These are phyloP conservation scores for Chamaecrista fasciculata DNA, from an alignment of 306 rosid species.

Conservation along the genomic window DNA sequence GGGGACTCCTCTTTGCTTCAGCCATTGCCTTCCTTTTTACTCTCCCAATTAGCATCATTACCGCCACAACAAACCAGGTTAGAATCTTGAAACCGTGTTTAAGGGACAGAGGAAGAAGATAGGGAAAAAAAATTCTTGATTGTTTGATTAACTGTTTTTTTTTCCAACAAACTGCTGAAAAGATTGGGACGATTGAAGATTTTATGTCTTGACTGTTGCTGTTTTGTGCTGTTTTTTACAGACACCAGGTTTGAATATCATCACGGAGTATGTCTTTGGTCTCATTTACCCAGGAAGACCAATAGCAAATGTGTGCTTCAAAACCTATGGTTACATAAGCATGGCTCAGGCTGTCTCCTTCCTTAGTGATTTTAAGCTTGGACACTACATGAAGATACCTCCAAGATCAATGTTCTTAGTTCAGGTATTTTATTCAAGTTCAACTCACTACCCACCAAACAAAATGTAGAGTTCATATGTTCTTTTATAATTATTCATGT, in stretches of 20 bases:
- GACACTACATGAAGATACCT: conserved; percentile 92
- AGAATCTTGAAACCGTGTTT: conserved; percentile 24
- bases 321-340: conserved; percentile 77
- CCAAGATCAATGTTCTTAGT: conserved; percentile 85
- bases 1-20: conserved; percentile 78
- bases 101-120: neutral
- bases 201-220: neutral
- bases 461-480: neutral
- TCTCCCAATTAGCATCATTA: conserved; percentile 82
- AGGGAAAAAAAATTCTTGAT: neutral
- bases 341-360: conserved; percentile 85
- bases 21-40: conserved; percentile 66
- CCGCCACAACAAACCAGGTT: conserved; percentile 94
- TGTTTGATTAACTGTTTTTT: neutral
- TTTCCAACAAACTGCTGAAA: neutral
- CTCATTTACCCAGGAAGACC: conserved; percentile 73
- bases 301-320: conserved; percentile 90
- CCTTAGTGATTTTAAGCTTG: conserved; percentile 82
- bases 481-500: neutral
- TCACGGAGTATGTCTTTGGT: conserved; percentile 82
- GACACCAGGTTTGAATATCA: conserved; percentile 77
- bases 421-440: conserved; percentile 45
- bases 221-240: conserved; percentile 21
- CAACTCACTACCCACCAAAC: neutral
- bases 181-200: neutral